Evolutionary conservation across 805 yeast genomes (phyloP).

Genomic region (Saccharomycopsis schoenii): DNA sequence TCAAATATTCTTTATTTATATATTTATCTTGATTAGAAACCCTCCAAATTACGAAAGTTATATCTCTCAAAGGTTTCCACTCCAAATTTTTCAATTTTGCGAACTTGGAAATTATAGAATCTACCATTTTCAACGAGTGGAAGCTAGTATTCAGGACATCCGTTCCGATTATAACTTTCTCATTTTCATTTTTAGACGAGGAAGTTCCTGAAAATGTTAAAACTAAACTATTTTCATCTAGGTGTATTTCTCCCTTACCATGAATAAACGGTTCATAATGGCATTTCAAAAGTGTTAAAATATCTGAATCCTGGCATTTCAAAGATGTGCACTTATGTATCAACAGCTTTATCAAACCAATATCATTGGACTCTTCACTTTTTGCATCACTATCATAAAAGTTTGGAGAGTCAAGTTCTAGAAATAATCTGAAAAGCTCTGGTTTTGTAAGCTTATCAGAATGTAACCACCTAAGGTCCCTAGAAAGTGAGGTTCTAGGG

Average conservation of each 20-base stretch:
- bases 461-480: constrained; percentile 72
- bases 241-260: neutral
- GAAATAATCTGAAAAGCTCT: constrained; percentile 34
- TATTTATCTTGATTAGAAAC: neutral
- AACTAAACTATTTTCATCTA: neutral
- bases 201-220: neutral
- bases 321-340: neutral
- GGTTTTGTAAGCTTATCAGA: constrained; percentile 52
- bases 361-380: neutral
- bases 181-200: neutral
- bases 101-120: neutral
- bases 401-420: neutral
- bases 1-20: neutral
- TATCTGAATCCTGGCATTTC: neutral
- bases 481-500: constrained; percentile 72
- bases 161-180: neutral
- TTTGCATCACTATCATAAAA: neutral
- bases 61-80: neutral
- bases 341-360: neutral
- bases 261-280: neutral
- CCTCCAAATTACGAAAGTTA: neutral
- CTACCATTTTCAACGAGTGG: neutral
- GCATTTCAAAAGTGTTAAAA: neutral
- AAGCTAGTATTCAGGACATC: neutral
- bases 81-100: neutral